Conservation (phyloP, 1,284 basidiomycete species). For the Anthracocystis setariae region DNA sequence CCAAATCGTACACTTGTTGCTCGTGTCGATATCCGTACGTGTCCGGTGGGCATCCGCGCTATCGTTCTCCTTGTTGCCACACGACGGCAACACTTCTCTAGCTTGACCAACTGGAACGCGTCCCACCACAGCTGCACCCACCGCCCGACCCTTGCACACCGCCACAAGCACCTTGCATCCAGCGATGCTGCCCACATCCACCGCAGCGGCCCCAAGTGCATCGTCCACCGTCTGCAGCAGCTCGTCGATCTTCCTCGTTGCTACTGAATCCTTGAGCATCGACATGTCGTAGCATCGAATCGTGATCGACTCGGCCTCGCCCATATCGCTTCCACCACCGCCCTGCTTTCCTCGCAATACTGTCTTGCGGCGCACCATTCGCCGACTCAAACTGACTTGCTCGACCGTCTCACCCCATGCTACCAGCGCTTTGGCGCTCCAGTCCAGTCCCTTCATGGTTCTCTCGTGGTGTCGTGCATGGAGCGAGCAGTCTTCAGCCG, state of each 20-base stretch:
- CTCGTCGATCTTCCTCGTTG: constrained; percentile 33
- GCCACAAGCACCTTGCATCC: constrained; percentile 51
- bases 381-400: constrained; percentile 11
- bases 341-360: constrained; percentile 20
- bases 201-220: constrained; percentile 51
- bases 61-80: constrained; percentile 35
- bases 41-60: no score
- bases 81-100: constrained; percentile 37
- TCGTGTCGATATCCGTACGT: neutral
- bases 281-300: constrained; percentile 49
- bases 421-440: constrained; percentile 47
- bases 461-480: constrained; percentile 56
- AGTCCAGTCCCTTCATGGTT: constrained; percentile 52
- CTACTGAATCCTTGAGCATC: constrained; percentile 31
- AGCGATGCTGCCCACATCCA: constrained; percentile 22
- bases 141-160: constrained; percentile 40
- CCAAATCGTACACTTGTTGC: constrained; percentile 18
- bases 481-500: constrained; percentile 50
- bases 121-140: constrained; percentile 49
- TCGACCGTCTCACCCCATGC: constrained; percentile 31
- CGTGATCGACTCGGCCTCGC: constrained; percentile 13
- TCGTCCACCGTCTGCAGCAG: constrained; percentile 51
- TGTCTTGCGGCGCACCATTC: constrained; percentile 8
- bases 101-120: constrained; percentile 38
- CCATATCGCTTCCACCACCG: constrained; percentile 2